Conservation (phyloP, 2,329 filamentous ascomycete species). For the Colletotrichum eleusines region DNA sequence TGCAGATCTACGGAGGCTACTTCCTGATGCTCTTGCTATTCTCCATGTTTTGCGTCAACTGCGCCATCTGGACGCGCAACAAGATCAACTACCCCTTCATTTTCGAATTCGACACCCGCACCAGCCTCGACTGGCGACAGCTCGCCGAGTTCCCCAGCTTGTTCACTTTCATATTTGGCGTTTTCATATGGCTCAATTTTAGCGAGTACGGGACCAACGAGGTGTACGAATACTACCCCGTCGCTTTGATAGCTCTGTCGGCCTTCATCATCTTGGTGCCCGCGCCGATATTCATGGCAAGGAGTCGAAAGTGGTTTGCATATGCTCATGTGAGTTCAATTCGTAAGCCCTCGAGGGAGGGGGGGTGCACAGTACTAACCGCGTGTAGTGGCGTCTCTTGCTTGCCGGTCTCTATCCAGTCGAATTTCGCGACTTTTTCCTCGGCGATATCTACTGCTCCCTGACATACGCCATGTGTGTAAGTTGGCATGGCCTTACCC, state of each 20-base stretch:
- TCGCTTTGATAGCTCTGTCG: slow-evolving; percentile 80
- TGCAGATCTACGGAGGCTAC: slow-evolving; percentile 95
- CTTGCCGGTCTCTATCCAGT: slow-evolving; percentile 91
- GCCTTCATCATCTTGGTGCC: slow-evolving; percentile 80
- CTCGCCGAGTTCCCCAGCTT: slow-evolving; percentile 88
- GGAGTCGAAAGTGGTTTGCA: slow-evolving; percentile 85
- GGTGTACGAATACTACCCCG: slow-evolving; percentile 88
- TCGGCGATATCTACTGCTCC: slow-evolving; percentile 98
- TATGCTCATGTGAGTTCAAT: slow-evolving; percentile 82
- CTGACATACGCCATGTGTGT: slow-evolving; percentile 90
- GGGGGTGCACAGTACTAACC: slow-evolving; percentile 43
- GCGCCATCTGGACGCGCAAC: slow-evolving; percentile 82
- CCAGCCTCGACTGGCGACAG: slow-evolving; percentile 90
- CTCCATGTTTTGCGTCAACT: slow-evolving; percentile 86
- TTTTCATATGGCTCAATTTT: slow-evolving; percentile 93
- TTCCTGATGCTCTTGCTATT: slow-evolving; percentile 87
- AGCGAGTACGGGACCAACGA: slow-evolving; percentile 71
- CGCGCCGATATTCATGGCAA: slow-evolving; percentile 77
- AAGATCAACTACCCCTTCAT: slow-evolving; percentile 98
- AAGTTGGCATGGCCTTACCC: slow-evolving; percentile 54
- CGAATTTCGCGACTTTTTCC: slow-evolving; percentile 96
- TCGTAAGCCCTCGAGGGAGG: not conserved
- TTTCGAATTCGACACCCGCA: slow-evolving; percentile 92
- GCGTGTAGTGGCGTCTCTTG: slow-evolving; percentile 80
- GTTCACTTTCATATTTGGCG: slow-evolving; percentile 80